A percentile compares a stretch with the other conserved stretches of the same genome.
Conservation (phyloP, 257 asterid genomes). For the Solanum pinnatisectum region DNA sequence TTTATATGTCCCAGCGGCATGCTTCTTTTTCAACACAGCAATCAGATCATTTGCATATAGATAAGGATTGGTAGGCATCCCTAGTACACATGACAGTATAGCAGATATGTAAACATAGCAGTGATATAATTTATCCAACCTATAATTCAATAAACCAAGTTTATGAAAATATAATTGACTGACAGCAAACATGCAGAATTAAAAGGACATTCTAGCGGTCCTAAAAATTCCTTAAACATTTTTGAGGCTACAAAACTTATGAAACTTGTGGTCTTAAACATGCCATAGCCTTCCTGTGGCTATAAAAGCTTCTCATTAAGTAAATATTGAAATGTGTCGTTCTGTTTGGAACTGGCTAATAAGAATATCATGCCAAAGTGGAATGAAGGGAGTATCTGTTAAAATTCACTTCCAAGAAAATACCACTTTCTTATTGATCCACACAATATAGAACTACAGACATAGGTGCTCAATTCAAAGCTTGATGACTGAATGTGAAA, state of each 20-base stretch:
- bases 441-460: neutral
- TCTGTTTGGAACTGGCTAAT: neutral
- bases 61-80: slow-evolving; percentile 69
- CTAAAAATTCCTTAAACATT: neutral
- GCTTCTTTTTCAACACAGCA: slow-evolving; percentile 51
- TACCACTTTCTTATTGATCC: neutral
- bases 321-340: neutral
- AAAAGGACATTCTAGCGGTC: neutral
- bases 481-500: neutral
- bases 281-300: neutral
- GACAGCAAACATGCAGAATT: neutral
- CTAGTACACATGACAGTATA: slow-evolving; percentile 27
- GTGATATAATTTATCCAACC: neutral
- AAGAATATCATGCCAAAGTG: neutral
- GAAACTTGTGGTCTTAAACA: neutral
- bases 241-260: neutral
- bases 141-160: neutral
- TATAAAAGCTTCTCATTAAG: neutral
- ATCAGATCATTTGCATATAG: slow-evolving; percentile 67
- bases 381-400: neutral
- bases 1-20: slow-evolving; percentile 77
- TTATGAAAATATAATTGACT: neutral
- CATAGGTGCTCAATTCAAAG: neutral
- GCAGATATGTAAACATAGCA: neutral
- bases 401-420: neutral